Percentiles rank a stretch among this genome's conserved stretches.
Evolutionary conservation across 164 flowering plant species (phyloP).

Genomic region (Santalum album): DNA sequence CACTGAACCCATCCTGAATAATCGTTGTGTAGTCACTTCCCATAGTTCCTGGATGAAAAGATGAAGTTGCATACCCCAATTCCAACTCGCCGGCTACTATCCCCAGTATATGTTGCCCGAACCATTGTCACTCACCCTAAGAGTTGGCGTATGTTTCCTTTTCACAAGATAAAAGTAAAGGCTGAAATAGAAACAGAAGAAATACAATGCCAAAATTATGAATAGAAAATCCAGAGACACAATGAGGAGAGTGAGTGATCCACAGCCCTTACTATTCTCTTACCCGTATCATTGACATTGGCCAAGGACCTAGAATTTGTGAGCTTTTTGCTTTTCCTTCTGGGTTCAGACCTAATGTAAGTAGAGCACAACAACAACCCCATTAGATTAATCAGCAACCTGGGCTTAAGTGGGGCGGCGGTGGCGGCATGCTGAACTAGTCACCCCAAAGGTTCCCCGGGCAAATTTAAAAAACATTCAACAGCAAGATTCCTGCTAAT

Average conservation of each 20-base stretch:
- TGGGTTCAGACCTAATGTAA: too few species aligned
- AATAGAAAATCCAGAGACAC: background rate
- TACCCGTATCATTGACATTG: too few species aligned
- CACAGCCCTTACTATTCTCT: background rate
- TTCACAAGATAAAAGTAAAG: conserved; percentile 9
- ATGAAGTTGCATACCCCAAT: conserved; percentile 37
- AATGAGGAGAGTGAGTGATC: background rate
- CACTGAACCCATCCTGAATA: conserved; percentile 27
- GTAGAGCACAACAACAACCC: too few species aligned
- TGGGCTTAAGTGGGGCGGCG: too few species aligned
- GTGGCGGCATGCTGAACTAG: too few species aligned
- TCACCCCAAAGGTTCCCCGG: too few species aligned
- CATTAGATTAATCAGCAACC: too few species aligned
- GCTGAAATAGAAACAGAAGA: conserved; percentile 1
- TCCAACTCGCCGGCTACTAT: conserved; percentile 23
- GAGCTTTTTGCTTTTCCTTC: too few species aligned
- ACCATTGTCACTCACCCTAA: conserved; percentile 30
- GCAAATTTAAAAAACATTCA: too few species aligned
- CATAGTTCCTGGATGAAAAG: conserved; percentile 34
- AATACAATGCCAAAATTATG: background rate
- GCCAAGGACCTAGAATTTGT: too few species aligned
- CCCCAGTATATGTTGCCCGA: conserved; percentile 26
- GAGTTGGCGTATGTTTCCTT: conserved; percentile 7
- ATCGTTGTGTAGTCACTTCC: conserved; percentile 34
- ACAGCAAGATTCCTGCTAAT: too few species aligned